Conservation (phyloP, 2,329 filamentous ascomycete genomes). For the Pseudogymnoascus sp. region DNA sequence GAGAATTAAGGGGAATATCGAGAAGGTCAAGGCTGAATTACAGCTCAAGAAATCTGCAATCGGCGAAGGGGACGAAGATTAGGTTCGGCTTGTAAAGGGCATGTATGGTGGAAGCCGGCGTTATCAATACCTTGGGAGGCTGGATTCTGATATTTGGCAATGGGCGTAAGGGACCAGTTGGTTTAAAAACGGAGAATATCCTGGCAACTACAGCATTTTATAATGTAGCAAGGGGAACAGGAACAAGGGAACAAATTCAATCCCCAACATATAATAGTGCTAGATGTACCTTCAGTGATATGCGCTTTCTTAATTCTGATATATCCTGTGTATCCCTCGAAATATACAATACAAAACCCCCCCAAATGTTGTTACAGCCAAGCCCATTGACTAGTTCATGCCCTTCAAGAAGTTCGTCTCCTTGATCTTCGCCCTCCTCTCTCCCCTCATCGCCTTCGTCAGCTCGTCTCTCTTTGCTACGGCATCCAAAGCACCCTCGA, state of each 20-base stretch:
- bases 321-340: neutral
- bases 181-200: neutral
- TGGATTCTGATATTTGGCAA: neutral
- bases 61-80: slow-evolving; percentile 25
- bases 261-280: neutral
- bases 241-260: neutral
- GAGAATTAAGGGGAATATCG: slow-evolving; percentile 40
- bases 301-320: neutral
- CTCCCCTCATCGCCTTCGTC: slow-evolving; percentile 63
- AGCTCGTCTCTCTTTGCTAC: slow-evolving; percentile 50
- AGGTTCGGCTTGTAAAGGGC: neutral
- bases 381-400: slow-evolving; percentile 43
- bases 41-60: slow-evolving; percentile 42
- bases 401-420: slow-evolving; percentile 79
- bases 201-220: neutral
- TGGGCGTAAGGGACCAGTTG: neutral
- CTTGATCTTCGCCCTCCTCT: slow-evolving; percentile 71
- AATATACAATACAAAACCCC: neutral
- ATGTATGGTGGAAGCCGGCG: neutral
- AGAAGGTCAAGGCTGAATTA: slow-evolving; percentile 44
- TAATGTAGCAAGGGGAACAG: neutral
- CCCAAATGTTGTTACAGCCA: slow-evolving; percentile 15
- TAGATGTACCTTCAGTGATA: neutral
- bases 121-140: slow-evolving; percentile 4
- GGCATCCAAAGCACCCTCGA: slow-evolving; percentile 37